Evolutionary conservation across 345 rosid species (phyloP).

Genomic region (Citrus inodora): DNA sequence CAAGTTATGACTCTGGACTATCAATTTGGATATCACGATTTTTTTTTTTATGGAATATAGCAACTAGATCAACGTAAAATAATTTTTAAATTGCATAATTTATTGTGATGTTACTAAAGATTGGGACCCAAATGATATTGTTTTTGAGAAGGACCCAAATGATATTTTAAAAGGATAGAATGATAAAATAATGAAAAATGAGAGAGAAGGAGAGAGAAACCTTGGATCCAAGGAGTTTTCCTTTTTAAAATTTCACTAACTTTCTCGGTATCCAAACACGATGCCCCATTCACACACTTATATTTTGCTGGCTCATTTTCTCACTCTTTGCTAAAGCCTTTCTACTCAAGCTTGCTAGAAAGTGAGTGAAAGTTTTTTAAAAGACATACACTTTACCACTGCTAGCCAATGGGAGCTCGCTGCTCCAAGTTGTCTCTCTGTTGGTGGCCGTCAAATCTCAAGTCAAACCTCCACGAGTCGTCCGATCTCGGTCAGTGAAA

Average conservation of each 20-base stretch:
- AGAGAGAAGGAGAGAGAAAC: slow-evolving; percentile 5
- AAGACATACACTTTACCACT: not conserved
- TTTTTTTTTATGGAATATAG: too few relatives aligned
- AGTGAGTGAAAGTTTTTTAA: slow-evolving; percentile 11
- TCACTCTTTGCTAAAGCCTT: slow-evolving; percentile 27
- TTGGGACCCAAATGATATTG: not conserved
- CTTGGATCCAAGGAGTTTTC: slow-evolving; percentile 41
- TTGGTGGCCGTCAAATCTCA: slow-evolving; percentile 77
- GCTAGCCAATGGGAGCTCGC: slow-evolving; percentile 70
- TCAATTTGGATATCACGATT: too few relatives aligned
- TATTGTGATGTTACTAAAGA: not conserved
- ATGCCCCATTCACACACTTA: slow-evolving; percentile 17
- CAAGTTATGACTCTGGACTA: too few relatives aligned
- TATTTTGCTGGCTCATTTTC: slow-evolving; percentile 24
- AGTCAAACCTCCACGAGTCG: slow-evolving; percentile 51
- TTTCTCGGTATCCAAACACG: slow-evolving; percentile 43
- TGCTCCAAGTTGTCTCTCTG: slow-evolving; percentile 90
- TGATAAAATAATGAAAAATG: slow-evolving; percentile 20
- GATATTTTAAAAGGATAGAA: slow-evolving; percentile 20
- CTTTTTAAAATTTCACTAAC: slow-evolving; percentile 17
- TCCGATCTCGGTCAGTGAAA: slow-evolving; percentile 63
- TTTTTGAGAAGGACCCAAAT: not conserved
- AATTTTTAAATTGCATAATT: too few relatives aligned
- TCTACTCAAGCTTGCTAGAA: slow-evolving; percentile 12
- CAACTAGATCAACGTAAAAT: too few relatives aligned